Conservation (phyloP, 179 eudicot species). For the Spergularia azorica region DNA sequence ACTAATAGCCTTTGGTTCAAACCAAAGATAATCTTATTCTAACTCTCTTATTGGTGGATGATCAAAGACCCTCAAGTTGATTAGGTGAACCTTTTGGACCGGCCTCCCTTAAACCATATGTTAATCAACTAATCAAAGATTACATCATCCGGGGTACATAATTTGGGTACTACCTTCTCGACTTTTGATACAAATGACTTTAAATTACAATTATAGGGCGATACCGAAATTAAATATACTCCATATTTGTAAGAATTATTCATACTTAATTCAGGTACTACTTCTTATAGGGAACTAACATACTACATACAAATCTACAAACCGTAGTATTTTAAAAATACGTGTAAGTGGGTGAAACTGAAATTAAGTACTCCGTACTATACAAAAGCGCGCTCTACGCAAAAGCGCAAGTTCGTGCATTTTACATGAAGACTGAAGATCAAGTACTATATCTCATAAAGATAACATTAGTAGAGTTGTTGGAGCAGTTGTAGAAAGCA, state of each 20-base stretch:
- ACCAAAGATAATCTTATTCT: conserved; percentile 24
- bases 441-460: conserved; percentile 6
- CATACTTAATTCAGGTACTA: no score
- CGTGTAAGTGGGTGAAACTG: not conserved
- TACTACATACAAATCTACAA: no score
- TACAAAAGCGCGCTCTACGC: conserved; percentile 9
- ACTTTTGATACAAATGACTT: no score
- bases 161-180: not conserved
- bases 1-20: not conserved
- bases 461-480: conserved; percentile 59
- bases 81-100: conserved; percentile 24
- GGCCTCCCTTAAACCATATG: not conserved
- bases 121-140: not conserved
- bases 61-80: conserved; percentile 30
- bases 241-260: no score
- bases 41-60: conserved; percentile 25
- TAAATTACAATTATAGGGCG: no score
- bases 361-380: not conserved
- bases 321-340: not conserved
- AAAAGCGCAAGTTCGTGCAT: no score
- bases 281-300: no score
- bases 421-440: conserved; percentile 22
- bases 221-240: no score
- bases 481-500: conserved; percentile 68
- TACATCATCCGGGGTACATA: not conserved